Percentiles rank a stretch among this genome's conserved stretches.
These are phyloP conservation scores for Dactylis glomerata DNA, from an alignment of 176 grass and related monocot species.

Conservation along the genomic window DNA sequence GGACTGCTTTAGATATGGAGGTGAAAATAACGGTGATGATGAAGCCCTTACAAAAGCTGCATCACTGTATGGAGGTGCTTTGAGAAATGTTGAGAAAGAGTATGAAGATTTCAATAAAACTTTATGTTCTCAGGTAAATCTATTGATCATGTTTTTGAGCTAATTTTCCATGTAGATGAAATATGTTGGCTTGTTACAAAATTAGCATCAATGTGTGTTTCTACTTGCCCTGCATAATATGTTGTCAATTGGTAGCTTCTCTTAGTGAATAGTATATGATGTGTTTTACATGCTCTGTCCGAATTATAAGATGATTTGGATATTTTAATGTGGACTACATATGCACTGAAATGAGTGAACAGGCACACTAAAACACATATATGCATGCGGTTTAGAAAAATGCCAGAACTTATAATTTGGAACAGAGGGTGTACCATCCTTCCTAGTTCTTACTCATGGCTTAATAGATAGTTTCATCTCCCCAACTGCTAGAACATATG, in stretches of 20 bases:
- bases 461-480: background rate
- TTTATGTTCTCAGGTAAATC: constrained; percentile 77
- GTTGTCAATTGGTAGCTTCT: background rate
- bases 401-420: too few species aligned
- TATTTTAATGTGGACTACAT: too few species aligned
- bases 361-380: too few species aligned
- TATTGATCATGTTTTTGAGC: background rate
- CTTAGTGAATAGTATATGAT: background rate
- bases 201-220: background rate
- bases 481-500: background rate
- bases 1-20: constrained; percentile 95
- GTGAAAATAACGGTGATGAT: constrained; percentile 66
- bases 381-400: too few species aligned
- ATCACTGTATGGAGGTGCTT: constrained; percentile 78
- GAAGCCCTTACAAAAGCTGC: constrained; percentile 75
- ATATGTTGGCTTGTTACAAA: background rate
- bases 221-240: background rate
- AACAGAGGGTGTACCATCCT: too few species aligned
- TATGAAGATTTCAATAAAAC: constrained; percentile 79
- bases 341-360: too few species aligned
- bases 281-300: too few species aligned
- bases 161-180: constrained; percentile 12
- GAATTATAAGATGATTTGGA: too few species aligned
- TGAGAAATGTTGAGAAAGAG: constrained; percentile 98
- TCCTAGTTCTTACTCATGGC: background rate